Conservation (phyloP, 2,329 filamentous ascomycete species). For the Cladophialophora chaetospira region DNA sequence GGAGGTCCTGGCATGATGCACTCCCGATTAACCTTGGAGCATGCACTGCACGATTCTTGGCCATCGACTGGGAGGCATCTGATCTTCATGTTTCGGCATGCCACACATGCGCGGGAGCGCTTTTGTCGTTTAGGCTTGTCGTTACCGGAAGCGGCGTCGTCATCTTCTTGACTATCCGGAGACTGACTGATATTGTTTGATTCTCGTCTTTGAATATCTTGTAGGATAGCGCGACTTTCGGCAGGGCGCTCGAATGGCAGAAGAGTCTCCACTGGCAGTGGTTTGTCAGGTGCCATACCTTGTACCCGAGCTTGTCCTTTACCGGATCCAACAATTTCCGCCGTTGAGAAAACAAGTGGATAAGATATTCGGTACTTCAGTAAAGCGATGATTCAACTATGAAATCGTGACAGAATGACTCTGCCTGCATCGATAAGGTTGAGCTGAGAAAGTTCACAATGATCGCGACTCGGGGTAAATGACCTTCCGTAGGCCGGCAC, state of each 20-base stretch:
- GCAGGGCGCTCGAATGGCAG: constrained; percentile 19
- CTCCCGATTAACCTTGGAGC: constrained; percentile 73
- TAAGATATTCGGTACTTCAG: too few relatives aligned
- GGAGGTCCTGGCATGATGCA: constrained; percentile 76
- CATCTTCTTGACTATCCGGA: constrained; percentile 23
- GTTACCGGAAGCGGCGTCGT: constrained; percentile 18
- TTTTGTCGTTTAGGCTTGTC: constrained; percentile 31
- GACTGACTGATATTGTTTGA: constrained; percentile 14
- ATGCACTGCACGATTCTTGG: constrained; percentile 64
- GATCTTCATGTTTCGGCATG: constrained; percentile 34
- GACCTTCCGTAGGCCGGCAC: too few relatives aligned
- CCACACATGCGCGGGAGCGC: constrained; percentile 30
- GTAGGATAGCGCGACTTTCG: constrained; percentile 10
- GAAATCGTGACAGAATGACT: too few relatives aligned
- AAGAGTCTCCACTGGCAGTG: constrained; percentile 15
- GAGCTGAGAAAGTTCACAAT: too few relatives aligned
- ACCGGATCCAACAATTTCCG: not conserved
- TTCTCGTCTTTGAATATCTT: constrained; percentile 8
- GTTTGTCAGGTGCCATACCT: constrained; percentile 3
- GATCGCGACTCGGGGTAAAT: too few relatives aligned
- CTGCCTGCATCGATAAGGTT: too few relatives aligned
- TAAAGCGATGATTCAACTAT: too few relatives aligned
- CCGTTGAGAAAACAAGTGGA: not conserved
- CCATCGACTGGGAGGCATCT: constrained; percentile 33
- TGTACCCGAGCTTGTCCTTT: not conserved